phyloP scores from a whole-genome alignment of 176 grass and related monocot species.

The Phoenix roebelenii region DNA sequence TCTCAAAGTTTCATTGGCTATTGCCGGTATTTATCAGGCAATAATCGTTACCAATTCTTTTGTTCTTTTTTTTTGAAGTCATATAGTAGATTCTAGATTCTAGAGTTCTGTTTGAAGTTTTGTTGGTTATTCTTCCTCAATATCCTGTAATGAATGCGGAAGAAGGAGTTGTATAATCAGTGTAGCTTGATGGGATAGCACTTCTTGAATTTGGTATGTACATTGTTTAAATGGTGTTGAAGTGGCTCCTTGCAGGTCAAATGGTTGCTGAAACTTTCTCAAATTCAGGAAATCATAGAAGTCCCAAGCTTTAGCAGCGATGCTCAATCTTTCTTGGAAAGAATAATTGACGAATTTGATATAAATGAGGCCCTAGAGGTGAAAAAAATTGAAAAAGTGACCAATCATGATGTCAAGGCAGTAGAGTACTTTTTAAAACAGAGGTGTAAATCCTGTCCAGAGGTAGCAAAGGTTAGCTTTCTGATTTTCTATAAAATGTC shows the following conservation, averaged over 20 bases:
- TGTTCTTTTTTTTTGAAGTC: too few species aligned
- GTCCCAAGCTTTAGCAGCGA: slow-evolving; percentile 73
- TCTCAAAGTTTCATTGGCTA: too few species aligned
- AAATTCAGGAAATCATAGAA: slow-evolving; percentile 67
- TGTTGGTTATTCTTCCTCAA: too few species aligned
- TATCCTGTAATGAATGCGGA: too few species aligned
- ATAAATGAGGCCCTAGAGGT: slow-evolving; percentile 63
- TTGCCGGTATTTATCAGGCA: too few species aligned
- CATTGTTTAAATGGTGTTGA: neutral
- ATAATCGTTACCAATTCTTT: too few species aligned
- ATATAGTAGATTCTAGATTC: too few species aligned
- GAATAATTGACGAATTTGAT: slow-evolving; percentile 51
- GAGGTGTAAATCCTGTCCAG: slow-evolving; percentile 63
- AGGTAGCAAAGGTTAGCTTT: slow-evolving; percentile 60
- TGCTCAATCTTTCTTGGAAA: slow-evolving; percentile 51
- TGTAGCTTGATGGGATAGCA: too few species aligned
- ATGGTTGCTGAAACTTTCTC: slow-evolving; percentile 84
- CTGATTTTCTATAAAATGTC: neutral
- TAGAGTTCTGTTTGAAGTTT: too few species aligned
- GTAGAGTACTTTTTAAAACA: slow-evolving; percentile 94
- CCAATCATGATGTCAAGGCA: slow-evolving; percentile 92
- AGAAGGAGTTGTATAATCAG: too few species aligned
- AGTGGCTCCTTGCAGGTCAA: slow-evolving; percentile 42
- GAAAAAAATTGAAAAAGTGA: slow-evolving; percentile 83
- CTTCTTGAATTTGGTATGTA: too few species aligned